Percentiles rank a stretch among this genome's conserved stretches.
Conservation (phyloP, 2,329 filamentous ascomycete genomes). For the Colletotrichum sp. region DNA sequence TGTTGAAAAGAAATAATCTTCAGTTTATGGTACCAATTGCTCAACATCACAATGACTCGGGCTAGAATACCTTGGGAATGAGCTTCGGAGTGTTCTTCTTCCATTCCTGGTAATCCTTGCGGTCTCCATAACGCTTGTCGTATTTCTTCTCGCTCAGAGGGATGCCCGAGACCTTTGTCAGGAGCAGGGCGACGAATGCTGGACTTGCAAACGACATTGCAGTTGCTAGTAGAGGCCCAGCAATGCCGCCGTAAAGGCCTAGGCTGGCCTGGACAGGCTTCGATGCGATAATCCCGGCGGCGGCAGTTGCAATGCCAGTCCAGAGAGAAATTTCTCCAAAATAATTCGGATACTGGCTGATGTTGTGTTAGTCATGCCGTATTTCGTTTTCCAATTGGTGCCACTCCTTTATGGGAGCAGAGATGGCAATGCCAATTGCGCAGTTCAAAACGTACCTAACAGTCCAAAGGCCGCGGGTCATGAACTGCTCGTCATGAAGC, state of each 20-base stretch:
- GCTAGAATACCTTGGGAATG: slow-evolving; percentile 60
- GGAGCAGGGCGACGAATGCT: slow-evolving; percentile 66
- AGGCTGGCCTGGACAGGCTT: slow-evolving; percentile 61
- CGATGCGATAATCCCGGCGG: slow-evolving; percentile 60
- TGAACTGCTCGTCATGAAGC: slow-evolving; percentile 69
- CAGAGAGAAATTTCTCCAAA: slow-evolving; percentile 75
- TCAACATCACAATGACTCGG: neutral
- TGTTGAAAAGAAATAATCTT: neutral
- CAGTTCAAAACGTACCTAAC: slow-evolving; percentile 44
- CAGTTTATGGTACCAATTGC: no score
- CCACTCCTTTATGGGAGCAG: neutral
- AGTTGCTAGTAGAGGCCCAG: slow-evolving; percentile 31
- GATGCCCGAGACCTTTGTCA: slow-evolving; percentile 68
- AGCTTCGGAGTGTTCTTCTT: slow-evolving; percentile 70
- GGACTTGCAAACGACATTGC: slow-evolving; percentile 63
- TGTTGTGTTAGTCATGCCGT: neutral
- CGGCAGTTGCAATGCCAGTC: slow-evolving; percentile 67
- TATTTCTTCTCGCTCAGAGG: slow-evolving; percentile 74
- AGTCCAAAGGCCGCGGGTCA: slow-evolving; percentile 67
- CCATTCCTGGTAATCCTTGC: slow-evolving; percentile 71
- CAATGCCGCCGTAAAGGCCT: slow-evolving; percentile 52
- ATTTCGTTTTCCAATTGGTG: neutral
- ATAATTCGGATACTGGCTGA: slow-evolving; percentile 69
- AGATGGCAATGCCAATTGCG: neutral
- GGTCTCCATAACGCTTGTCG: slow-evolving; percentile 65